A percentile compares a stretch with the other conserved stretches of the same genome.
phyloP scores from a whole-genome alignment of 345 rosid genomes.

The Draba incana region DNA sequence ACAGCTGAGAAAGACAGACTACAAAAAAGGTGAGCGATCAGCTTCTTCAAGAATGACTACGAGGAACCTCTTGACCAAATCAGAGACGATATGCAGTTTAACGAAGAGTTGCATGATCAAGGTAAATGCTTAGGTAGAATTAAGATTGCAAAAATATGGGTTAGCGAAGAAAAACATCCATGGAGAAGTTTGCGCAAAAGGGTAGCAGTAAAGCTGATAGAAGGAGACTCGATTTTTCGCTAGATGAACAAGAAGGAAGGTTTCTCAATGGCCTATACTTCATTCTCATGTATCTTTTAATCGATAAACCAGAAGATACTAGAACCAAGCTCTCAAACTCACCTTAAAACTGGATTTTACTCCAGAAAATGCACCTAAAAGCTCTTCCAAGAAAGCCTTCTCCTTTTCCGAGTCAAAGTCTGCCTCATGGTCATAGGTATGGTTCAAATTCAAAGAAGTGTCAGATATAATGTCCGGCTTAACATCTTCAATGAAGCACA shows the following conservation, averaged over 20 bases:
- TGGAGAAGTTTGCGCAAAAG: neutral
- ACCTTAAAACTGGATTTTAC: constrained; percentile 24
- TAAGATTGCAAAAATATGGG: constrained; percentile 13
- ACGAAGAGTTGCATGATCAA: constrained; percentile 1
- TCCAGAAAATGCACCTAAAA: constrained; percentile 13
- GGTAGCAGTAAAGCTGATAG: constrained; percentile 5
- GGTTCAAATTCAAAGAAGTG: constrained; percentile 20
- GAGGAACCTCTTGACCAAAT: constrained; percentile 5
- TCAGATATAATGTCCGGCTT: constrained; percentile 7
- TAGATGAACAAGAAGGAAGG: constrained; percentile 7
- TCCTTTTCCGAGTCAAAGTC: constrained; percentile 19
- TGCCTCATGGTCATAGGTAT: constrained; percentile 22
- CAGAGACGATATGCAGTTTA: neutral
- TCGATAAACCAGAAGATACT: constrained; percentile 2
- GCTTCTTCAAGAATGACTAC: constrained; percentile 15
- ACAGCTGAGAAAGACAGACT: constrained; percentile 28
- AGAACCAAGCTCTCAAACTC: constrained; percentile 21
- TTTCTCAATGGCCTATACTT: constrained; percentile 5
- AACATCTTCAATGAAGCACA: neutral
- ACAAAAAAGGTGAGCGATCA: constrained; percentile 12
- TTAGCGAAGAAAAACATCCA: constrained; percentile 10
- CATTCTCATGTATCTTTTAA: neutral
- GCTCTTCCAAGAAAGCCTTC: neutral
- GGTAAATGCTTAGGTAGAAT: neutral
- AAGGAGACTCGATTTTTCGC: neutral